A percentile compares a stretch with the other conserved stretches of the same genome.
These are phyloP conservation scores for Globisporangium orthogonon DNA, from an alignment of 352 stramenopile species.

Conservation along the genomic window DNA sequence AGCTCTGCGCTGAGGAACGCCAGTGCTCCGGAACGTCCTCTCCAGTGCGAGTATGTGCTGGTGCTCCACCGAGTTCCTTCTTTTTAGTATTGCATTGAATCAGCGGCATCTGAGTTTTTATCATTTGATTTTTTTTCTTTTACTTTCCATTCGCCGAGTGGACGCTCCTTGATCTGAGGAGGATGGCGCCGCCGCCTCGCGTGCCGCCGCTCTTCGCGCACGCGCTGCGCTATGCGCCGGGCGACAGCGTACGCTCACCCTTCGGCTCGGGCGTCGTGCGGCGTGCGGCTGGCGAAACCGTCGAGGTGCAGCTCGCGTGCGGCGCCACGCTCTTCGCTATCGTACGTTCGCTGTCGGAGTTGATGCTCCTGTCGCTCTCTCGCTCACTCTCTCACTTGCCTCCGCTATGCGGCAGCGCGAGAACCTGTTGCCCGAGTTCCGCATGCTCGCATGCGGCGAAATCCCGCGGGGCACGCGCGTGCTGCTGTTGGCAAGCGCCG, in stretches of 20 bases:
- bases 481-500: constrained; percentile 11
- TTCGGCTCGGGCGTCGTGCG: constrained; percentile 54
- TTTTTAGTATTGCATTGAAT: too few species aligned
- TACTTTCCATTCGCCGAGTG: too few species aligned
- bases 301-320: constrained; percentile 42
- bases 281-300: constrained; percentile 36
- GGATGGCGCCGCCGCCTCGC: neutral
- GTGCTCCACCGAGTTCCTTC: too few species aligned
- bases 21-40: too few species aligned
- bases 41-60: too few species aligned
- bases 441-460: constrained; percentile 65
- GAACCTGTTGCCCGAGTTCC: constrained; percentile 52
- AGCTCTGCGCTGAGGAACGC: too few species aligned
- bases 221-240: constrained; percentile 51
- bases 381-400: neutral
- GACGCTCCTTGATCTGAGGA: too few species aligned
- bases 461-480: constrained; percentile 49
- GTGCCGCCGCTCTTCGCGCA: constrained; percentile 69
- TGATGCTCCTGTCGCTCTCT: neutral
- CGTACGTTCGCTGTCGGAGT: constrained; percentile 15
- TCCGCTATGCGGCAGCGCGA: constrained; percentile 22
- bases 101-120: too few species aligned
- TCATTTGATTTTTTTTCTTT: too few species aligned
- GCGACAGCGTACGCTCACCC: constrained; percentile 59
- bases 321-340: constrained; percentile 52